phyloP scores from a whole-genome alignment of 768 basidiomycete species.

The Suillus alpinus region DNA sequence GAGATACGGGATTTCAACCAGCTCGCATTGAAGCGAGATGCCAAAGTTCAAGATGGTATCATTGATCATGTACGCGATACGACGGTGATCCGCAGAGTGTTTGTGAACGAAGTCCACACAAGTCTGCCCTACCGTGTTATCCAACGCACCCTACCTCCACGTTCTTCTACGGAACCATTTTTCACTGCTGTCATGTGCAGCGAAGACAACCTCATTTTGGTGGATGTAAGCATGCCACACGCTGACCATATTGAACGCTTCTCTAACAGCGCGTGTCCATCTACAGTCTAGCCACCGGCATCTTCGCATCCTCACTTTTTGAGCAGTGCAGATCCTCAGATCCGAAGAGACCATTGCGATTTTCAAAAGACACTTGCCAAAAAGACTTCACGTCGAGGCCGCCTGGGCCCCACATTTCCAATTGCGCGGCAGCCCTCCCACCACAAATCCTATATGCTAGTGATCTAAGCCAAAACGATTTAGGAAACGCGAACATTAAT shows the following conservation, averaged over 20 bases:
- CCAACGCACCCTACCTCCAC: conserved; percentile 19
- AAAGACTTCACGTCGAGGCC: not conserved
- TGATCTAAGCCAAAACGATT: not conserved
- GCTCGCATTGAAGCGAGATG: conserved; percentile 31
- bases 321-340: not conserved
- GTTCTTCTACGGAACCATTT: conserved; percentile 4
- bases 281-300: conserved; percentile 19
- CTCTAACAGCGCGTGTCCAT: not conserved
- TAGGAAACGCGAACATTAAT: not conserved
- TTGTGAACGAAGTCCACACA: conserved; percentile 40
- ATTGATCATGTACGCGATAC: conserved; percentile 25
- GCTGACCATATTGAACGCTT: not conserved
- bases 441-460: not conserved
- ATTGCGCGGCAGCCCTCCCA: not conserved
- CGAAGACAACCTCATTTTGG: conserved; percentile 54
- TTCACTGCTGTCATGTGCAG: conserved; percentile 46
- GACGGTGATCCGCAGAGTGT: conserved; percentile 33
- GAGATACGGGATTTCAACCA: conserved; percentile 55
- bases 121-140: conserved; percentile 45
- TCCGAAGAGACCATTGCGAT: not conserved
- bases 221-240: conserved; percentile 35
- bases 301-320: conserved; percentile 31
- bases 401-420: not conserved
- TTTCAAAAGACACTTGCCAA: not conserved
- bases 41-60: conserved; percentile 9